phyloP scores from a whole-genome alignment of 139 green algal species.

The Yamagishiella unicocca region DNA sequence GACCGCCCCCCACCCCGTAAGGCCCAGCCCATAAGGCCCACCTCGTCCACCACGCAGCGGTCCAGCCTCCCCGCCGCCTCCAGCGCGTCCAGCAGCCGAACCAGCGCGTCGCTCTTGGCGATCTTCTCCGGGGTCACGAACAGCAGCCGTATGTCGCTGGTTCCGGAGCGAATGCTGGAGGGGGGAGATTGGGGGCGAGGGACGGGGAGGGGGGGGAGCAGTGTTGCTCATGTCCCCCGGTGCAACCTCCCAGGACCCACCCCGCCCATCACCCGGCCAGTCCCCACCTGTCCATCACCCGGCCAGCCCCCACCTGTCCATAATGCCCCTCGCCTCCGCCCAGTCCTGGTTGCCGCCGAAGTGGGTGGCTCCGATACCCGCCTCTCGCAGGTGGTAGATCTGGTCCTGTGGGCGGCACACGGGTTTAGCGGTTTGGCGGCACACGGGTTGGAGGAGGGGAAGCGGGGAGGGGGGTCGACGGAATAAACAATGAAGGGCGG shows the following conservation, averaged over 20 bases:
- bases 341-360: conserved; percentile 45
- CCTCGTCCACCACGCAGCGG: conserved; percentile 78
- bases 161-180: conserved; percentile 53
- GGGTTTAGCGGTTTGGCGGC: too few relatives aligned
- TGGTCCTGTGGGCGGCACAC: conserved; percentile 62
- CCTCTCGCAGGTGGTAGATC: conserved; percentile 75
- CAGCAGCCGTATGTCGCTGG: conserved; percentile 64
- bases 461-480: not conserved
- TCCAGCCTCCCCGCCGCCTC: conserved; percentile 65
- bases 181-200: not conserved
- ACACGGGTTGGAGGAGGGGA: not conserved
- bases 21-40: too few relatives aligned
- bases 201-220: conserved; percentile 17
- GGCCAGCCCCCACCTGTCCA: conserved; percentile 46
- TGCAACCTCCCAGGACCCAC: not conserved
- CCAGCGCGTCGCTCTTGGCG: conserved; percentile 73
- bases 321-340: not conserved
- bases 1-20: too few relatives aligned
- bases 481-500: too few relatives aligned
- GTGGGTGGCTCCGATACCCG: conserved; percentile 60
- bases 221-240: not conserved
- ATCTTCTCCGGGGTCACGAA: conserved; percentile 95
- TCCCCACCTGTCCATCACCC: not conserved
- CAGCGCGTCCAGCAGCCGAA: conserved; percentile 77
- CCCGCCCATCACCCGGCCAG: not conserved